Base-by-base conservation (phyloP, 2,329 filamentous ascomycete species). In the Aotearoamyces nothofagi region DNA sequence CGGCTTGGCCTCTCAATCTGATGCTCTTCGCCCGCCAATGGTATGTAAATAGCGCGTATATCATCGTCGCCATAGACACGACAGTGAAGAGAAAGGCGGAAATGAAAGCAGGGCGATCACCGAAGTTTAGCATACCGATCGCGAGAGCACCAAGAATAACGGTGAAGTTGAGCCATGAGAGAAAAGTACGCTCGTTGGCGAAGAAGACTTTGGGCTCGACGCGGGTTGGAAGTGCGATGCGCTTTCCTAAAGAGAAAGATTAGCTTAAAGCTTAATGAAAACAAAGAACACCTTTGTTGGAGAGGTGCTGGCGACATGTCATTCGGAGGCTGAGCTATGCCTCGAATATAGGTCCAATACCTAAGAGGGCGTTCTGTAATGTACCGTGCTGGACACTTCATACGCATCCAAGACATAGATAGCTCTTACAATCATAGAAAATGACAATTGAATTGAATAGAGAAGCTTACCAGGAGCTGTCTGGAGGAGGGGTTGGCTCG, bases 181-280 rank as follows among this genome's bases (percentile, higher is more conserved):
- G 75, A 55, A 98, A 98, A 39, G 90, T 98, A 39, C 90, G 83
- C 62, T 98, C 90, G 66, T 98, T 98, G 60, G 90, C 90, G 66
- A 98, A 98, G 73, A 96, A 98, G 64, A 98, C 90, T 61, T 98
- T 98, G 47, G 90, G 90, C 58, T 98, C 90, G 57, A 98, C 87
- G 43, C 90, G 84, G 35, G 87, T 94, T 33, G 90, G 90, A 40
- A 98, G 82, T 47, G 90, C 87, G 53, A 98, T 96, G 52, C 87
- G 83, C 64, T 98, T 98, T 69, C 87, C 87, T 93, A 46, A 28
- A 26, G 19, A n/a, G 26, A n/a, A 19, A 12, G 24, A 44, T 35
- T 32, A 23, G 20, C 22, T 27, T 22, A 15, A n/a, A 26, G 15
- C n/a, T 20, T 9, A n/a, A 17, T 12, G 17, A 15, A 12, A 17